phyloP scores from a whole-genome alignment of 805 yeast species.

The Torulaspora indica region DNA sequence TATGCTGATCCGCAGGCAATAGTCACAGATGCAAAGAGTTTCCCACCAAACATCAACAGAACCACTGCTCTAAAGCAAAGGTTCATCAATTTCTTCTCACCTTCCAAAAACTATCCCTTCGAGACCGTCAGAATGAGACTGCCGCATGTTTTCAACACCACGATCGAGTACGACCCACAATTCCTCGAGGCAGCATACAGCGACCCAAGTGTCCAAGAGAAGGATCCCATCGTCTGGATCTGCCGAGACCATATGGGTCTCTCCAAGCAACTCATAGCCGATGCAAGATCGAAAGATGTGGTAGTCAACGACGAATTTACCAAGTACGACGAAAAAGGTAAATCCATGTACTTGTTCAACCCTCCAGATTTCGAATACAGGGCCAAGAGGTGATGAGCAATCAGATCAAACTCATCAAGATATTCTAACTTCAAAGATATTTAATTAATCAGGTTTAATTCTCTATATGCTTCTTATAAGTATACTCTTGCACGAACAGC shows the following conservation, averaged over 20 bases:
- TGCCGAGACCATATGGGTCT: constrained; percentile 66
- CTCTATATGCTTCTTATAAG: not conserved
- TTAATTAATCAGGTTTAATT: not conserved
- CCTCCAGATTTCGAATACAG: constrained; percentile 61
- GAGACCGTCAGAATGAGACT: constrained; percentile 40
- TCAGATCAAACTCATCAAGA: not conserved
- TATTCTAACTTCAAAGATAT: too few species aligned
- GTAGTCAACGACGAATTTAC: constrained; percentile 57
- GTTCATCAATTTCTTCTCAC: constrained; percentile 42
- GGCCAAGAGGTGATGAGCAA: constrained; percentile 19
- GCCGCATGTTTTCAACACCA: constrained; percentile 36
- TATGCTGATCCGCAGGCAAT: constrained; percentile 26
- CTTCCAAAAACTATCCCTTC: constrained; percentile 44
- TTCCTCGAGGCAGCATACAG: constrained; percentile 34
- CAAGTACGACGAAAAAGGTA: constrained; percentile 53
- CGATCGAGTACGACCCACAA: constrained; percentile 33
- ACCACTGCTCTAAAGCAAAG: constrained; percentile 17
- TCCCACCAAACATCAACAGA: constrained; percentile 25
- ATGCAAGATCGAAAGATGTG: constrained; percentile 49
- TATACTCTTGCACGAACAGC: not conserved
- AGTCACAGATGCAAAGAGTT: constrained; percentile 21
- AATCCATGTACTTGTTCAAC: constrained; percentile 49
- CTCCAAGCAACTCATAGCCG: constrained; percentile 52
- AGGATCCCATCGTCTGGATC: constrained; percentile 61
- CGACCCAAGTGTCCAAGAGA: constrained; percentile 29